Evolutionary conservation across 345 rosid species (phyloP), one percentile per base, ranked within the genome.

Genomic region (Citrus trifoliata): DNA sequence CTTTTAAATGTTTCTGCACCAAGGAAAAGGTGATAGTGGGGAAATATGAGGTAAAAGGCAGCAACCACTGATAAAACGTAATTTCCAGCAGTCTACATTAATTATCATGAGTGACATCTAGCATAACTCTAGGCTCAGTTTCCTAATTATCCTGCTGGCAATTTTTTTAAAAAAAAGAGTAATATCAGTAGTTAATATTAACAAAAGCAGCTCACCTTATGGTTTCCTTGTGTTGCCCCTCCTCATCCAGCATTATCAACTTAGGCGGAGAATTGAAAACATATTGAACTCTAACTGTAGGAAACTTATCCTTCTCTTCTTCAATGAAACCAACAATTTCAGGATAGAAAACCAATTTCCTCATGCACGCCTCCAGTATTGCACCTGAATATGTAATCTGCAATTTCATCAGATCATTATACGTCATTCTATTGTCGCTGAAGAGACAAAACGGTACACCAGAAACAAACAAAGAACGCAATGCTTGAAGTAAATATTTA

Each of bases 351-450:
- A 91, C 97, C 84, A 93, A 86, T 86, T 93, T 94, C 82, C 98
- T 91, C 97, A 90, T 90, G 91, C 98, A 94, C 70, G 90, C 97
- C 86, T 96, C 95, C 82, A 96, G 60, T 83, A 92, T 76, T 37
- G 98, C 99, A 33, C 98, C 98, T 0, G 97, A 87, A 79, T 94
- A 93, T 0, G 93, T 89, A 81, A 93, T 66, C 99, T 96, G 85
- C 87, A 79, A 25, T 71, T 68, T 48, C 80, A 80, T 24, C 38
- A 67, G 37, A 72, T 66, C 61, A 67, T 70, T 55, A 24, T 63
- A 67, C 40, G 24, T 72, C 70, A 46, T 7, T 33, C 46, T 48
- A 58, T 28, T 22, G 64, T 58, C 28, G 12, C 51, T 59, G 10
- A 38, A 65, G 27, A 8, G 9, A 19, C 55, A 48, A 3, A 48